Conservation (phyloP, 2,329 filamentous ascomycete species). For the Diaporthe vaccinii region DNA sequence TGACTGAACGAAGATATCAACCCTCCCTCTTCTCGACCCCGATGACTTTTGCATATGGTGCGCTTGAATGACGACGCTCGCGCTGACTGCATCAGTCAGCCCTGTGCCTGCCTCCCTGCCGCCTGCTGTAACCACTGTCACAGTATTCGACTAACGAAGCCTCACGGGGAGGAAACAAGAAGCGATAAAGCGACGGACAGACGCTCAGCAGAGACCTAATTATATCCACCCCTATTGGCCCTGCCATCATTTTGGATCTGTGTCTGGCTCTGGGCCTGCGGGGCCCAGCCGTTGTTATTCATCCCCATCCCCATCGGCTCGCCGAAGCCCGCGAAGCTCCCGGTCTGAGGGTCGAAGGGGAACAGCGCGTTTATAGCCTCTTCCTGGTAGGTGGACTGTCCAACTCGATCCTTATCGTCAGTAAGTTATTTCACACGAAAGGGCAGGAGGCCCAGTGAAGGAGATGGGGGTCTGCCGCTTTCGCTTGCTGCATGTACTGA, state of each 20-base stretch:
- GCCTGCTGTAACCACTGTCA: neutral
- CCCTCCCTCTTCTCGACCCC: neutral
- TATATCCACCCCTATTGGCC: slow-evolving; percentile 20
- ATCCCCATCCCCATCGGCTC: slow-evolving; percentile 19
- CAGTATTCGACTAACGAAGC: neutral
- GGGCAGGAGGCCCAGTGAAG: neutral
- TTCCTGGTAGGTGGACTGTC: slow-evolving; percentile 39
- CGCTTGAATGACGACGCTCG: neutral
- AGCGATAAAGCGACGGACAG: neutral
- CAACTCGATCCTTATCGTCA: neutral
- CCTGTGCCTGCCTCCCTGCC: neutral
- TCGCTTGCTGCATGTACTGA: slow-evolving; percentile 1
- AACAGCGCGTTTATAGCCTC: slow-evolving; percentile 45
- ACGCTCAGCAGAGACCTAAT: neutral
- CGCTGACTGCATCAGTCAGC: neutral
- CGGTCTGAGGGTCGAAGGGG: slow-evolving; percentile 46
- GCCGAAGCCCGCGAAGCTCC: slow-evolving; percentile 43
- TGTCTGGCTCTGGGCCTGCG: slow-evolving; percentile 6
- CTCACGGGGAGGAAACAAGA: neutral
- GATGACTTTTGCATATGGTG: neutral
- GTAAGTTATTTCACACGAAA: neutral
- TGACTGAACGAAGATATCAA: slow-evolving; percentile 24
- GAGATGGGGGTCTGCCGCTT: neutral
- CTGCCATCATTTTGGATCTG: slow-evolving; percentile 20
- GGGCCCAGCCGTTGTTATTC: slow-evolving; percentile 13